A percentile compares a stretch with the other conserved stretches of the same genome.
phyloP scores from a whole-genome alignment of 345 rosid genomes.

The Acer yangbiense region DNA sequence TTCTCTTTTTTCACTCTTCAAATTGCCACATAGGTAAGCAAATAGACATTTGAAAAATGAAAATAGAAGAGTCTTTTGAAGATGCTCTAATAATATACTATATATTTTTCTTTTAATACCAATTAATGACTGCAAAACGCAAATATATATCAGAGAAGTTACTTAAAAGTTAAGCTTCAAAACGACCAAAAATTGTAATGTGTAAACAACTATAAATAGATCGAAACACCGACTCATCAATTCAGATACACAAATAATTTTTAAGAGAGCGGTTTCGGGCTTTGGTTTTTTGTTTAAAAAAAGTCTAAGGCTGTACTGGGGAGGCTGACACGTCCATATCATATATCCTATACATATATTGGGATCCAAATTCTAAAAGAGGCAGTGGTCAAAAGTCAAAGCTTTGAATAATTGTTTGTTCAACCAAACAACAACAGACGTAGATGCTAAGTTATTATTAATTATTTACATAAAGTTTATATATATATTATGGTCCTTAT shows the following conservation, averaged over 20 bases:
- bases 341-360: not conserved
- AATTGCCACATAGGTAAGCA: too few species aligned
- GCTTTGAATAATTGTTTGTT: slow-evolving; percentile 25
- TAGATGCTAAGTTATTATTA: not conserved
- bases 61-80: too few species aligned
- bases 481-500: not conserved
- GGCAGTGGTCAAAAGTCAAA: slow-evolving; percentile 22
- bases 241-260: not conserved
- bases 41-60: too few species aligned
- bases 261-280: not conserved
- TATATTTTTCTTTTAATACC: not conserved
- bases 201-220: too few species aligned
- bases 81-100: too few species aligned
- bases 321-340: not conserved
- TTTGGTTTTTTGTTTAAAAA: not conserved
- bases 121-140: not conserved
- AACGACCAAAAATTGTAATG: not conserved
- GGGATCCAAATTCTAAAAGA: slow-evolving; percentile 2
- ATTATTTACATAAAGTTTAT: not conserved
- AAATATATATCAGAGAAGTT: not conserved
- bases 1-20: too few species aligned
- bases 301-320: not conserved
- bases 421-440: slow-evolving; percentile 14
- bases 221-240: not conserved
- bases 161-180: not conserved